phyloP scores from a whole-genome alignment of 176 grass and related monocot genomes.

The Areca catechu region DNA sequence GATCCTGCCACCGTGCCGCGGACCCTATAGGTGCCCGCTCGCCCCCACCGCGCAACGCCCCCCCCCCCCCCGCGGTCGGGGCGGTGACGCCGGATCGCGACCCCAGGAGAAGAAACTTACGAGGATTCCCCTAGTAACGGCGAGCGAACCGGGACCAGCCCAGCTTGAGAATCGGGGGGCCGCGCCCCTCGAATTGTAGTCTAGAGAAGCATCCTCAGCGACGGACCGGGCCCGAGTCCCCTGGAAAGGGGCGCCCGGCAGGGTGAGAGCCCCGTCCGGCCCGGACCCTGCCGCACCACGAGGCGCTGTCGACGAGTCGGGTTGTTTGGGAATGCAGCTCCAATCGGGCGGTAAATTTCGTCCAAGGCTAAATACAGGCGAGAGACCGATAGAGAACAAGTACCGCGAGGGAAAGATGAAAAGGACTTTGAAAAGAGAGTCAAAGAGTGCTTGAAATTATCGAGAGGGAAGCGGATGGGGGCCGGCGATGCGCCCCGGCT shows the following conservation, averaged over 20 bases:
- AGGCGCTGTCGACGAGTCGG: neutral
- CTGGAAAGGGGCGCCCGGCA: conserved; percentile 54
- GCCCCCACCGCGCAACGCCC: too few species aligned
- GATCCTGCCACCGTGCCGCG: too few species aligned
- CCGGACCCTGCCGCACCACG: conserved; percentile 10
- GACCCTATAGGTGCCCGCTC: too few species aligned
- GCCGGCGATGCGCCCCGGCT: too few species aligned
- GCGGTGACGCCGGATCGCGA: too few species aligned
- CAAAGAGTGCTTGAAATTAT: too few species aligned
- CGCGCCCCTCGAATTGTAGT: too few species aligned
- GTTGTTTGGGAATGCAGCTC: too few species aligned
- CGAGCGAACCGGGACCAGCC: conserved; percentile 44
- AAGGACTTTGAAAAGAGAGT: too few species aligned
- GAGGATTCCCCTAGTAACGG: conserved; percentile 47
- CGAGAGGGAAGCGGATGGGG: too few species aligned
- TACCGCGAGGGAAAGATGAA: neutral
- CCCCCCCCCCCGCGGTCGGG: too few species aligned
- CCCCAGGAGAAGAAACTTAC: conserved; percentile 53
- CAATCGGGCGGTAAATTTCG: too few species aligned
- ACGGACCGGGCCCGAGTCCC: conserved; percentile 43
- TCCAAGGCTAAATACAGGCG: conserved; percentile 53
- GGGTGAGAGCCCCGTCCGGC: conserved; percentile 26
- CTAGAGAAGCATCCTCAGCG: neutral
- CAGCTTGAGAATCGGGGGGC: conserved; percentile 27
- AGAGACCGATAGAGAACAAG: conserved; percentile 65